Evolutionary conservation across 306 rosid genomes (phyloP).

Genomic region (Vicia villosa): DNA sequence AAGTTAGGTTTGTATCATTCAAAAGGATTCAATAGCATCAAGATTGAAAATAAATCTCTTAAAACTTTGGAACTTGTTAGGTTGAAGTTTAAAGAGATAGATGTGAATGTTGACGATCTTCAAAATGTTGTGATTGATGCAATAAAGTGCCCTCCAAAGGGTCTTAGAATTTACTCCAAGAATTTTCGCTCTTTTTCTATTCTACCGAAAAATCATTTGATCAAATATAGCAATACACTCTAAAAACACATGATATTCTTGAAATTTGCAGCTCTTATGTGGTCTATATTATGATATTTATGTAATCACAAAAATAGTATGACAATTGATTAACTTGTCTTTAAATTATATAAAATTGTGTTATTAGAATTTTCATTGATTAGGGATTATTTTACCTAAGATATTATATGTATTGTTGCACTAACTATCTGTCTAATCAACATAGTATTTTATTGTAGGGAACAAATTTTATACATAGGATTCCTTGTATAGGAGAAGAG

Average conservation of each 20-base stretch:
- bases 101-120: constrained; percentile 20
- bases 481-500: too few species aligned
- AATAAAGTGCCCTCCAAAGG: background rate
- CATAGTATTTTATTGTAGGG: too few species aligned
- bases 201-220: background rate
- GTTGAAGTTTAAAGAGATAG: background rate
- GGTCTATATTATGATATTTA: too few species aligned
- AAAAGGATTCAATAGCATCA: background rate
- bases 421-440: constrained; percentile 9
- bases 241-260: constrained; percentile 20
- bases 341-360: too few species aligned
- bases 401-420: too few species aligned
- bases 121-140: background rate
- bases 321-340: too few species aligned
- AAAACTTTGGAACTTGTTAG: constrained; percentile 15
- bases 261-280: constrained; percentile 32
- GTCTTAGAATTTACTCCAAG: background rate
- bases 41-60: background rate
- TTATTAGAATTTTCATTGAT: too few species aligned
- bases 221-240: background rate
- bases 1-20: constrained; percentile 10
- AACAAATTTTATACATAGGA: too few species aligned
- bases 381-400: too few species aligned
- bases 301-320: too few species aligned
- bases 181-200: background rate